Evolutionary conservation across 1,139 yeast genomes (phyloP), one percentile per base, ranked within the genome.

Genomic region (Sugiyamaella xylanicola): DNA sequence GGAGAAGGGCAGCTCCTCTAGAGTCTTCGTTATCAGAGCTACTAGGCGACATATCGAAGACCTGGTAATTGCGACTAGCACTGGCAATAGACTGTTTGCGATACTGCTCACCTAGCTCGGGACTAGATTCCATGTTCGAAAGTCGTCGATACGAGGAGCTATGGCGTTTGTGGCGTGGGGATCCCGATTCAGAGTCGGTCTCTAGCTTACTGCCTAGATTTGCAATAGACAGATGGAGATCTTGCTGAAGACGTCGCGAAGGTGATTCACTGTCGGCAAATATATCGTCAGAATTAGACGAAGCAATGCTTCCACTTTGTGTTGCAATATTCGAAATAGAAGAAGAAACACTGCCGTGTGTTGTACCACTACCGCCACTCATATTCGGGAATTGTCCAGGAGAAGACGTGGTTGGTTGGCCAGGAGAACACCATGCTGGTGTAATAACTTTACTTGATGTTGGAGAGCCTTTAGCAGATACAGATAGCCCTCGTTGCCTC

Each of bases 11-110:
- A 11, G 80, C 75, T 48, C 74, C 73, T 56, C 77, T 67, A 3
- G 79, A 69, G 16, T 85, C 92, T 63, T 87, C 95, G 3, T 79
- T 83, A 64, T 87, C 93, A 1, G 92, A 85, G 45, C 86, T 81
- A 2, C 83, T 79, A 0, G 91, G 86, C 0, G 88, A 83, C 61
- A 78, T 74, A 61, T 84, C 85, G 55, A 68, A 66, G 8, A 67
- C 68, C 44, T 54, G 57, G 25, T 43, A 36, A 15, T 32, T 29
- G 15, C 48, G 52, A 3, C 48, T 21, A 15, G 42, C 40, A 27
- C 74, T 57, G 4, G 54, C 48, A 1, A 71, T 57, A 4, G 74
- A 68, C 19, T 69, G 57, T 13, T 57, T 56, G 20, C 65, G 56
- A 50, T 60, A 62, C 13, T 64, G 66, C 29, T 65, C 63, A 51